Evolutionary conservation across 768 basidiomycete species (phyloP).

Genomic region (Coprinopsis sp.): DNA sequence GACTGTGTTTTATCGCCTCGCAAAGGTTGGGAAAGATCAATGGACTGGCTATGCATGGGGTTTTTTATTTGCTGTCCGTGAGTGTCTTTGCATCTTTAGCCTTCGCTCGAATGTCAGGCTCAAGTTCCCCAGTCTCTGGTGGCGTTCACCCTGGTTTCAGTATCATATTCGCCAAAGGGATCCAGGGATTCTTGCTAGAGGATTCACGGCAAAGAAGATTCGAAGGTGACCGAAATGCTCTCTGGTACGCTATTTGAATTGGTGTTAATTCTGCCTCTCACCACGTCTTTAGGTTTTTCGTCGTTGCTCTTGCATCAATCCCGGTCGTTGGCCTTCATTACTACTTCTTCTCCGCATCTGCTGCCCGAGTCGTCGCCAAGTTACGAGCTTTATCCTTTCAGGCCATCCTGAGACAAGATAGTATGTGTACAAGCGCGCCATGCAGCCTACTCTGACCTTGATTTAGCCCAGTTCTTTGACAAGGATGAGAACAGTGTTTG

Average conservation of each 20-base stretch:
- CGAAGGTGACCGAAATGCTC: conserved; percentile 64
- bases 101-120: not conserved
- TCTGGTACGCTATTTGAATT: conserved; percentile 36
- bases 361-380: conserved; percentile 59
- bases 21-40: no score
- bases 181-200: conserved; percentile 47
- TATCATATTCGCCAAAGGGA: conserved; percentile 61
- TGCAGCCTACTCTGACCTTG: conserved; percentile 1
- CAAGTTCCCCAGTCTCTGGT: conserved; percentile 1
- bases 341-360: conserved; percentile 53
- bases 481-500: conserved; percentile 64
- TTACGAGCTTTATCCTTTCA: conserved; percentile 62
- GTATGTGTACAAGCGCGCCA: conserved; percentile 33
- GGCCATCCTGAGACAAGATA: conserved; percentile 75
- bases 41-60: no score
- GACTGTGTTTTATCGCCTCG: no score
- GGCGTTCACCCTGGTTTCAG: conserved; percentile 55
- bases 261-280: not conserved
- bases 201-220: conserved; percentile 37
- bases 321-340: conserved; percentile 54
- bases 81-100: no score
- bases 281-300: conserved; percentile 43
- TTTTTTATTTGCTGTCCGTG: no score
- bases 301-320: conserved; percentile 61
- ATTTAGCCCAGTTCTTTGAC: conserved; percentile 72